These are phyloP conservation scores for Hymenoscyphus linearis DNA, from an alignment of 2,329 filamentous ascomycete species.

Conservation along the genomic window DNA sequence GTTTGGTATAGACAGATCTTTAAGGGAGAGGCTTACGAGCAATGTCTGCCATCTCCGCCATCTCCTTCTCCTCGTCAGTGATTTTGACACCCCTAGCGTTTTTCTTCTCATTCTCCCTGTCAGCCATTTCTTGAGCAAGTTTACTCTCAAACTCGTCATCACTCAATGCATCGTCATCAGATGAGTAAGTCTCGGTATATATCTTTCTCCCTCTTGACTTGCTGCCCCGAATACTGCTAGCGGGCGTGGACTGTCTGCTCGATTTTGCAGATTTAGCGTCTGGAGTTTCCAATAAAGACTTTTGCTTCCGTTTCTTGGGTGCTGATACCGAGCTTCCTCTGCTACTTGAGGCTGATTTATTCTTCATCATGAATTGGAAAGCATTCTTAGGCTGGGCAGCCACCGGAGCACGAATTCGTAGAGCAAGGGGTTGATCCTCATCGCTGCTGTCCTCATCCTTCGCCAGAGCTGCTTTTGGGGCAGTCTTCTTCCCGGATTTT, in stretches of 20 bases:
- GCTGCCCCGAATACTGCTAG: constrained; percentile 44
- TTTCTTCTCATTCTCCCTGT: constrained; percentile 32
- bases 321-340: constrained; percentile 33
- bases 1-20: constrained; percentile 4
- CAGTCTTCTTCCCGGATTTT: constrained; percentile 12
- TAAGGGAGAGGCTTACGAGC: constrained; percentile 56
- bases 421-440: constrained; percentile 26
- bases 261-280: constrained; percentile 68
- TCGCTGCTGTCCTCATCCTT: constrained; percentile 26
- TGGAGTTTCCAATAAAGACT: constrained; percentile 35
- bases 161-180: constrained; percentile 60
- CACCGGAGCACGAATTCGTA: constrained; percentile 21
- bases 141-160: constrained; percentile 82
- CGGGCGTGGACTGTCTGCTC: constrained; percentile 70
- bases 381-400: constrained; percentile 36
- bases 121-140: constrained; percentile 57
- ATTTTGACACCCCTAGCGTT: constrained; percentile 39
- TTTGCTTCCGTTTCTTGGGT: constrained; percentile 52
- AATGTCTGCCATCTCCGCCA: constrained; percentile 63
- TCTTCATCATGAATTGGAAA: constrained; percentile 39
- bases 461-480: neutral
- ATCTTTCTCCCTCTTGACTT: constrained; percentile 37
- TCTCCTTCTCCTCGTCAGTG: constrained; percentile 53
- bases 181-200: constrained; percentile 53
- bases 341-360: constrained; percentile 10